phyloP scores from a whole-genome alignment of 1,284 basidiomycete species.

The Leccinum angustisporum region DNA sequence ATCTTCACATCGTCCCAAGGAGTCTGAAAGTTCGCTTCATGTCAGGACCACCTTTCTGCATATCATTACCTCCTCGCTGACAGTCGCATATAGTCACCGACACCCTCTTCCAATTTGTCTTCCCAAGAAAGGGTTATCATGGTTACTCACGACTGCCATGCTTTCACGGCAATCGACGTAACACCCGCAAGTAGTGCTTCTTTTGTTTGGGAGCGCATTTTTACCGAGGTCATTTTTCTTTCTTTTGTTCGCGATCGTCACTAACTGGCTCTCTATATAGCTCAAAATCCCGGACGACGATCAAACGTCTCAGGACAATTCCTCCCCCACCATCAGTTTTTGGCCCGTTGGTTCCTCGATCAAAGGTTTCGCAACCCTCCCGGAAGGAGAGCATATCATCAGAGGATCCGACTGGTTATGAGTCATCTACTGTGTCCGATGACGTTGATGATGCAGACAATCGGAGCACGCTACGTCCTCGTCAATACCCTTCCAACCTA shows the following conservation, averaged over 20 bases:
- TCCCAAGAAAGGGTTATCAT: constrained; percentile 55
- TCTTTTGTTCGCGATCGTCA: constrained; percentile 4
- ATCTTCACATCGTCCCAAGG: constrained; percentile 32
- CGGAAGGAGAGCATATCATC: constrained; percentile 71
- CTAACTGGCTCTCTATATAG: constrained; percentile 40
- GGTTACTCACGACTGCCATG: constrained; percentile 82
- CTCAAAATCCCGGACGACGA: constrained; percentile 85
- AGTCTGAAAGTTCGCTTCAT: constrained; percentile 31
- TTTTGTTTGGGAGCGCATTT: constrained; percentile 82
- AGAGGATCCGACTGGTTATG: constrained; percentile 65
- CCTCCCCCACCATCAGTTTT: constrained; percentile 49
- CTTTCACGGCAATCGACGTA: constrained; percentile 78
- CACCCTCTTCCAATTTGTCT: constrained; percentile 26
- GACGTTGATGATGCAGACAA: constrained; percentile 59
- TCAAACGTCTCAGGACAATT: constrained; percentile 49
- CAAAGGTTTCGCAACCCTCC: constrained; percentile 53
- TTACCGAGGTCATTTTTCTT: constrained; percentile 66
- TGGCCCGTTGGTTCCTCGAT: constrained; percentile 46
- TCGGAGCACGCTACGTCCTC: constrained; percentile 44
- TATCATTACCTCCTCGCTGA: constrained; percentile 9
- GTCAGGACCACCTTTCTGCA: constrained; percentile 13
- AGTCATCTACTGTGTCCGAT: constrained; percentile 57
- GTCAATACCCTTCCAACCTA: constrained; percentile 36
- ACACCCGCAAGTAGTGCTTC: constrained; percentile 66
- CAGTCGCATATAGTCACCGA: constrained; percentile 26